Conservation (phyloP, 306 rosid species). For the Acacia acuminata region DNA sequence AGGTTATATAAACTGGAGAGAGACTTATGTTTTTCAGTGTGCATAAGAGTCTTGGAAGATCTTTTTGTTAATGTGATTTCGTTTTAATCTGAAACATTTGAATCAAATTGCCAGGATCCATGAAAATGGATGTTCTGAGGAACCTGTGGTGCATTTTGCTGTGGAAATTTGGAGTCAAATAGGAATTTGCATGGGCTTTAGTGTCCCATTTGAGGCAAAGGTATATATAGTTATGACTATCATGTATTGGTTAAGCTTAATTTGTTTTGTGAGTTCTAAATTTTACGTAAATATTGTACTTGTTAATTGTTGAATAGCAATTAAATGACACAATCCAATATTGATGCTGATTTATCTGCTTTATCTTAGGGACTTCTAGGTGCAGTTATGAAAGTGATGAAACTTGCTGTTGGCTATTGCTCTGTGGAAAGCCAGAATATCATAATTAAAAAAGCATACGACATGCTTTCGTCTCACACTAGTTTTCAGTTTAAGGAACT, state of each 20-base stretch:
- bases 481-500: conserved; percentile 51
- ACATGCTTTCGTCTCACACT: conserved; percentile 54
- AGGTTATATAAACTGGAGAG: conserved; percentile 22
- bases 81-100: conserved; percentile 33
- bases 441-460: conserved; percentile 66
- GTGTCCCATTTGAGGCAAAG: conserved; percentile 48
- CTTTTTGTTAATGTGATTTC: conserved; percentile 15
- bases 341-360: conserved; percentile 28
- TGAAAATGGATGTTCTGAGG: conserved; percentile 65
- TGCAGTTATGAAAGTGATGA: conserved; percentile 71
- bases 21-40: conserved; percentile 16
- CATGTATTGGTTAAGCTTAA: conserved; percentile 11
- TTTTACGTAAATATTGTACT: background rate
- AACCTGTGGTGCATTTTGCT: conserved; percentile 59
- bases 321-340: conserved; percentile 17
- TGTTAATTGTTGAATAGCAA: conserved; percentile 23
- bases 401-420: conserved; percentile 69
- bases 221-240: conserved; percentile 46
- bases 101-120: conserved; percentile 60
- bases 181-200: conserved; percentile 47
- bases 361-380: conserved; percentile 70
- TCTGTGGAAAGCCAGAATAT: conserved; percentile 65
- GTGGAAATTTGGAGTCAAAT: conserved; percentile 65
- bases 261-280: background rate
- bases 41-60: conserved; percentile 25